Base-by-base conservation (phyloP, 1,284 basidiomycete species). In the Mixia osmundae region DNA sequence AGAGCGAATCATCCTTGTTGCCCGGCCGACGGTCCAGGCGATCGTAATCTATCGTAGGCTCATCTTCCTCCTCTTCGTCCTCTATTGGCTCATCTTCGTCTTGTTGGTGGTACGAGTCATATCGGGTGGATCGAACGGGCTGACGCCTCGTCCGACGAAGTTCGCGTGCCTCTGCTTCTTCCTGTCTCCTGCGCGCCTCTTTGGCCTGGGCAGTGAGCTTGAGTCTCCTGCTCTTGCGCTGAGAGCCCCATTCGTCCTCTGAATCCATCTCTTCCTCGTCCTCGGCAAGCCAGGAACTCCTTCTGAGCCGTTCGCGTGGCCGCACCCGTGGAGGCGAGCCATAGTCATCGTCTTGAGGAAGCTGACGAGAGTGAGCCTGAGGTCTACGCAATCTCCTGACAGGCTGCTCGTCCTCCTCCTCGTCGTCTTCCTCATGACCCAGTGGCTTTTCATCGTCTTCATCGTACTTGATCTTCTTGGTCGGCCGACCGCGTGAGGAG, bases 1-100 rank as follows among this genome's bases (percentile, higher is more conserved):
- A n/a, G 19, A 34, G 25, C 7, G 33, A 22, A 18, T 34, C 36
- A 10, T 33, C 41, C 10, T 39, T 33, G 26, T 30, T 30, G 8
- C 33, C 31, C n/a, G 33, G 26, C 15, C 22, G 21, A 9, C 19
- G 11, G 9, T 25, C 29, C 14, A 29, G 15, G 25, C 36, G 26
- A 20, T 22, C 19, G 4, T 37, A 14, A 19, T 37, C 12, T 30
- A 15, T 18, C 14, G 30, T 26, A n/a, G n/a, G n/a, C 25, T 26
- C 25, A 10, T 26, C 25, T 14, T 26, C 25, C n/a, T 14, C 25
- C 25, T 26, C 25, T 26, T 26, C 25, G 10, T 26, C 25, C n/a
- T 26, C 25, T 10, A 26, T 14, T 26, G 10, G 10, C 10, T 33
- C 9, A 31, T 34, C 33, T n/a, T 34, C 33, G 4, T 9, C 20